phyloP scores from a whole-genome alignment of 495 filamentous ascomycete species.

The Penicillium turbatum region DNA sequence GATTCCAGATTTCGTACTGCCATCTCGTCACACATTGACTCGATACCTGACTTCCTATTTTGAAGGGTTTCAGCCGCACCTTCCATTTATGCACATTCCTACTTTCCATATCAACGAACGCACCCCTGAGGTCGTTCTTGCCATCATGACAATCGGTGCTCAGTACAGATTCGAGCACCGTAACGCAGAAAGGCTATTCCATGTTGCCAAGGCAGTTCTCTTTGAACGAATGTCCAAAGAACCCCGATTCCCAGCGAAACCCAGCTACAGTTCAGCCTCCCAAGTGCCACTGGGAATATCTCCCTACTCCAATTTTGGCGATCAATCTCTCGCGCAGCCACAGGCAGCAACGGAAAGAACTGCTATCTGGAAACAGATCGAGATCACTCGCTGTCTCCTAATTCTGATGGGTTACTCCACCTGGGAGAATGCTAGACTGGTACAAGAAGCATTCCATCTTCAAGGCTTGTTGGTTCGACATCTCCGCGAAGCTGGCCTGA shows the following conservation, averaged over 20 bases:
- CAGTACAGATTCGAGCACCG: slow-evolving; percentile 38
- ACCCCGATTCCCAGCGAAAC: slow-evolving; percentile 14
- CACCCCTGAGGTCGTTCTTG: slow-evolving; percentile 30
- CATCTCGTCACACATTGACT: slow-evolving; percentile 37
- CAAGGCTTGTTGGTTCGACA: slow-evolving; percentile 33
- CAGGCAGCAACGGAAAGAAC: slow-evolving; percentile 7
- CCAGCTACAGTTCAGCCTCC: slow-evolving; percentile 4
- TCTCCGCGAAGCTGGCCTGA: slow-evolving; percentile 31
- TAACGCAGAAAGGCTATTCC: slow-evolving; percentile 34
- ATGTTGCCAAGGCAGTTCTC: slow-evolving; percentile 33
- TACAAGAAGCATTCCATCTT: slow-evolving; percentile 36
- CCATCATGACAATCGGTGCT: slow-evolving; percentile 35
- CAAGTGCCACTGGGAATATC: slow-evolving; percentile 11
- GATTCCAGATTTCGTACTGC: slow-evolving; percentile 36
- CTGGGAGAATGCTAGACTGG: slow-evolving; percentile 36
- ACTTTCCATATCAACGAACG: slow-evolving; percentile 35
- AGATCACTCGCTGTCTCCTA: slow-evolving; percentile 35
- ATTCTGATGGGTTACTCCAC: slow-evolving; percentile 38
- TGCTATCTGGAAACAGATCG: slow-evolving; percentile 25
- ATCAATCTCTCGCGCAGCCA: slow-evolving; percentile 3
- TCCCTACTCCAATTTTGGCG: slow-evolving; percentile 13
- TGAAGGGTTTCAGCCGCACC: slow-evolving; percentile 36
- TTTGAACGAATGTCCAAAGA: slow-evolving; percentile 31
- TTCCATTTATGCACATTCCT: slow-evolving; percentile 35
- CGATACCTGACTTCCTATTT: slow-evolving; percentile 39